Evolutionary conservation across 768 basidiomycete species (phyloP).

Genomic region (Arthromyces matolae): DNA sequence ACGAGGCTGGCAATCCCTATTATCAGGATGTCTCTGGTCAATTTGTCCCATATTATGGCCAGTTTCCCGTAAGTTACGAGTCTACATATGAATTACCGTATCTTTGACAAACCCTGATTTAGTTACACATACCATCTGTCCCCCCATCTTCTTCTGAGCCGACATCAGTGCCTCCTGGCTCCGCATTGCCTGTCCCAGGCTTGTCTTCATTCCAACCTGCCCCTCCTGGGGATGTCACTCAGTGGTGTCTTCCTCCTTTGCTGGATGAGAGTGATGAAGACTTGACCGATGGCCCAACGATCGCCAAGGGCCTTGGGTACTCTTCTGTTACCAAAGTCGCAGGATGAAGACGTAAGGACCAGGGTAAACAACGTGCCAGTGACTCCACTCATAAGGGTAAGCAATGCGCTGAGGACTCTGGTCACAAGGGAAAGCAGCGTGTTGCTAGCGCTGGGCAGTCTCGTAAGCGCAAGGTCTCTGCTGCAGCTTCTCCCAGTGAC

Average conservation of each 20-base stretch:
- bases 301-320: conserved; percentile 6
- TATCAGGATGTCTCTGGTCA: conserved; percentile 1
- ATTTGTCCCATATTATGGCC: conserved; percentile 1
- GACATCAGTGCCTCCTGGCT: background rate
- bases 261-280: background rate
- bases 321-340: background rate
- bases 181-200: background rate
- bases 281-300: conserved; percentile 3
- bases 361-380: conserved; percentile 5
- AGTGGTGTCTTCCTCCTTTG: background rate
- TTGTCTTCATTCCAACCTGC: background rate
- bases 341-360: background rate
- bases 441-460: background rate
- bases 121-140: background rate
- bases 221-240: background rate
- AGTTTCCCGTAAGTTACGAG: background rate
- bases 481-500: background rate
- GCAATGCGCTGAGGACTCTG: too few relatives aligned
- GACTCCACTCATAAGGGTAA: too few relatives aligned
- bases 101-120: background rate
- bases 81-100: too few relatives aligned
- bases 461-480: background rate
- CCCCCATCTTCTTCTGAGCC: background rate
- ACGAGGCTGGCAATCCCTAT: conserved; percentile 1
- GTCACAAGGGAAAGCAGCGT: conserved; percentile 1